Base-by-base conservation (phyloP, 306 rosid genomes). In the Acmispon strigosus region DNA sequence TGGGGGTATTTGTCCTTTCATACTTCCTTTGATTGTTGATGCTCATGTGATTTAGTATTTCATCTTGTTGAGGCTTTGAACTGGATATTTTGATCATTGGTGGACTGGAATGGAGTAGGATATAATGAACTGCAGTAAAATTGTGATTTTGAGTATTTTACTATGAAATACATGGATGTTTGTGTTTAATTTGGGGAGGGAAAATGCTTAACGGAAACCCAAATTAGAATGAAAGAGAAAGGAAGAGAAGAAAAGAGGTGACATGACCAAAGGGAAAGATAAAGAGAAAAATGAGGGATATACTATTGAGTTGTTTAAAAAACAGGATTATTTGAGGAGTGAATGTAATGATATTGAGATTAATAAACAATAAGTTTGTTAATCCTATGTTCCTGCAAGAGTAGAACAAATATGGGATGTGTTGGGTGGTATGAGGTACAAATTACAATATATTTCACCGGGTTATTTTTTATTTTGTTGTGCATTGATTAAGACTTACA, bases 1-100 rank as follows among this genome's bases (percentile, higher is more conserved):
- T 88, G 29, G 27, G 79, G 0, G 6, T 70, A 73, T 76, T 62
- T 8, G 43, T 42, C 63, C 24, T 55, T 22, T 27, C 17, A n/a
- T 8, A 3, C 12, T 17, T 15, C 3, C 4, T 2, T 41, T 22
- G 34, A 12, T 58, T 67, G 8, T 48, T 12, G 8, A 27, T 70
- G 72, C 49, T 57, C 60, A 39, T 8, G 36, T 44, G 20, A 2
- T 63, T 7, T 41, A 9, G 62, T 34, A 7, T 59, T 18, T 72
- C 11, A 24, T 15, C 0, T 36, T 62, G 22, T 7, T 62, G 47
- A 50, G 10, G n/a, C 11, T 10, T 44, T 66, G 29, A 27, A 27
- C 16, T 43, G 59, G 42, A 12, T 29, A 13, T 13, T 22, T 2
- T 43, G 4, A 34, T 17, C 1, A 63, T 7, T 10, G 48, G 18